Evolutionary conservation across 108 stramenopile species (phyloP).

Genomic region (Conticribra weissflogii): DNA sequence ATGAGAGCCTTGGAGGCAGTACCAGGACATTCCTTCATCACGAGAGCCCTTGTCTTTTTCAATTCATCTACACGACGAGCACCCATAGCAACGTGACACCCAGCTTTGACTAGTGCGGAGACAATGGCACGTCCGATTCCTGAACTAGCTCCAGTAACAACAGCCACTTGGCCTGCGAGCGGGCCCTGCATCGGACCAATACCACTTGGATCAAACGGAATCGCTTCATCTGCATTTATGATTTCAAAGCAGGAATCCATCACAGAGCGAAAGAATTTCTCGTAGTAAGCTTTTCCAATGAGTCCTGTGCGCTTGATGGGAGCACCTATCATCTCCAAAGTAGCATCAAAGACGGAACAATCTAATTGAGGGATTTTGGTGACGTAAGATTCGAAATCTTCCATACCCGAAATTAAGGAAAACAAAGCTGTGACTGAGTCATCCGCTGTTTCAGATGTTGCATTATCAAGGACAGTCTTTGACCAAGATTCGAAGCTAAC

Average conservation of each 20-base stretch:
- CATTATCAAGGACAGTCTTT: constrained; percentile 8
- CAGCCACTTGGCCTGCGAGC: constrained; percentile 64
- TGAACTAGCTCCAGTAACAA: constrained; percentile 74
- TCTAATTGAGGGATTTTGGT: constrained; percentile 18
- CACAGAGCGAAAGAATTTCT: constrained; percentile 12
- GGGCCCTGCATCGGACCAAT: neutral
- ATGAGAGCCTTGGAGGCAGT: constrained; percentile 21
- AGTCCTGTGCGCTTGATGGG: constrained; percentile 17
- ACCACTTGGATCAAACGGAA: constrained; percentile 24
- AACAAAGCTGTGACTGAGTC: constrained; percentile 23
- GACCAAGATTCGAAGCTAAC: constrained; percentile 25
- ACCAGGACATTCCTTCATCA: constrained; percentile 33
- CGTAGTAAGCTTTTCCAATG: constrained; percentile 13
- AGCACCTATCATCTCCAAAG: constrained; percentile 13
- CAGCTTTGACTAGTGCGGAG: constrained; percentile 49
- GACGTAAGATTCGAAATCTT: constrained; percentile 18
- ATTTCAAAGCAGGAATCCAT: neutral
- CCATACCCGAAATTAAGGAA: constrained; percentile 25
- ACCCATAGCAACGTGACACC: constrained; percentile 71
- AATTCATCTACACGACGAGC: constrained; percentile 70
- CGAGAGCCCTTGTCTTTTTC: constrained; percentile 39
- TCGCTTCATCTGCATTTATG: constrained; percentile 4
- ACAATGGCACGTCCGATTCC: constrained; percentile 82
- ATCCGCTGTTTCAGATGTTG: constrained; percentile 6
- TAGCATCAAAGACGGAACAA: constrained; percentile 34